phyloP scores from a whole-genome alignment of 2,329 filamentous ascomycete genomes.

The Chrysoporthe deuterocubensis region DNA sequence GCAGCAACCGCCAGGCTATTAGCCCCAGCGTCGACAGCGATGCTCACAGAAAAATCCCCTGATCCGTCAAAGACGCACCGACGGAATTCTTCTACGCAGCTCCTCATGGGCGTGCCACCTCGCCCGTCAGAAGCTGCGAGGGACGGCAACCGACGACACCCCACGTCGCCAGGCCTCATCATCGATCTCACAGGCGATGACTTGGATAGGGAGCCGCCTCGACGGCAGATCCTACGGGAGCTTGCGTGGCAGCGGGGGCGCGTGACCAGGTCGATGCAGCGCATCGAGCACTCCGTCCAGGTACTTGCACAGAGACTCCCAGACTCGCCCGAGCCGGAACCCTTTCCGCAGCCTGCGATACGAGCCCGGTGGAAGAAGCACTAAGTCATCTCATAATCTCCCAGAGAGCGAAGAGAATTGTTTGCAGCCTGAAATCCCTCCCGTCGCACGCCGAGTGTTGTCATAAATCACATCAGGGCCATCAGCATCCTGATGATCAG shows the following conservation, averaged over 20 bases:
- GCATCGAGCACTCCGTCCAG: neutral
- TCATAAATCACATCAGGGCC: no score
- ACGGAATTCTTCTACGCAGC: neutral
- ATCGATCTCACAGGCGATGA: constrained; percentile 1
- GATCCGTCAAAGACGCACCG: neutral
- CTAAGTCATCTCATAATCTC: neutral
- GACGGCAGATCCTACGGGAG: neutral
- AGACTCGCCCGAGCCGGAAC: neutral
- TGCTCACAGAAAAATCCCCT: neutral
- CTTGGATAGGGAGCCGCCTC: neutral
- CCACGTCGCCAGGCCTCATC: neutral
- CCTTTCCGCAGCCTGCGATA: neutral
- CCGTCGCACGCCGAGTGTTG: no score
- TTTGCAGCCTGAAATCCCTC: no score
- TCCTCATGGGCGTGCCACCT: neutral
- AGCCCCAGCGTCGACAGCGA: neutral
- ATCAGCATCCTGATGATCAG: no score
- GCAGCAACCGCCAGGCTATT: neutral
- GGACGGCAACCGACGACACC: neutral
- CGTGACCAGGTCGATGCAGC: neutral
- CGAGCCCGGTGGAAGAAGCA: neutral
- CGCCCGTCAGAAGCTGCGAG: neutral
- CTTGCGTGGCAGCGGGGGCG: neutral
- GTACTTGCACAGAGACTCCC: neutral
- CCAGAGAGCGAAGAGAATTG: no score